A percentile compares a stretch with the other conserved stretches of the same genome.
Conservation (phyloP, 2,329 filamentous ascomycete species). For the Lecanoromycetidae sp. region DNA sequence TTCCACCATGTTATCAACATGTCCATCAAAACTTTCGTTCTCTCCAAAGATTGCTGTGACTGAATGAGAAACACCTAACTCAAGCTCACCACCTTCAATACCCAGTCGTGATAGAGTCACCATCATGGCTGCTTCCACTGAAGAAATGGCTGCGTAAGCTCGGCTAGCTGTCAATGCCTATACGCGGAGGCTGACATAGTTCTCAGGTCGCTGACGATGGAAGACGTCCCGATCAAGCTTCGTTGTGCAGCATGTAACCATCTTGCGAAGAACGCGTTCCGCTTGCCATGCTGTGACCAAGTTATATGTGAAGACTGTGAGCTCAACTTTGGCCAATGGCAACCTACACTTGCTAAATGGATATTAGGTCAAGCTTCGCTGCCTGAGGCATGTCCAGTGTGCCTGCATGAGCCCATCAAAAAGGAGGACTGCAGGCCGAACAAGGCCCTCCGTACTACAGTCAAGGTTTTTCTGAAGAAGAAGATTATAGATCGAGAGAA, state of each 20-base stretch:
- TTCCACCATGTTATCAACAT: neutral
- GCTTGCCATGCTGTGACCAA: constrained; percentile 88
- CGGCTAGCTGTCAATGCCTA: neutral
- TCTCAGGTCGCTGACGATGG: constrained; percentile 58
- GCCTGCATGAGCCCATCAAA: constrained; percentile 80
- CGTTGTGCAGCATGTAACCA: constrained; percentile 90
- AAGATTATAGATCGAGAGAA: constrained; percentile 80
- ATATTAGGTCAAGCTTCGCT: constrained; percentile 59
- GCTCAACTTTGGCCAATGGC: constrained; percentile 24
- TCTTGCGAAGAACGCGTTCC: constrained; percentile 79
- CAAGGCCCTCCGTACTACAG: constrained; percentile 82
- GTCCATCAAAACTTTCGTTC: no score
- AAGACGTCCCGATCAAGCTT: constrained; percentile 90
- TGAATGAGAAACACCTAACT: neutral
- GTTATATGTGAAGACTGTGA: constrained; percentile 83
- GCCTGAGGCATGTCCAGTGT: constrained; percentile 74
- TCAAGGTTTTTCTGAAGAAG: constrained; percentile 80
- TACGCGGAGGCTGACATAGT: constrained; percentile 5
- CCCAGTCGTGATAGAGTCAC: neutral
- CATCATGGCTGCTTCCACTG: constrained; percentile 12
- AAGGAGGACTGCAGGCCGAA: constrained; percentile 77
- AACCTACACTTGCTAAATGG: constrained; percentile 15
- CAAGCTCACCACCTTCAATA: neutral
- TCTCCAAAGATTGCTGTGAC: neutral
- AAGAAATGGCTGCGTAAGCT: constrained; percentile 22